Conservation (phyloP, 495 filamentous ascomycete species). For the Hypoxylon rickii region DNA sequence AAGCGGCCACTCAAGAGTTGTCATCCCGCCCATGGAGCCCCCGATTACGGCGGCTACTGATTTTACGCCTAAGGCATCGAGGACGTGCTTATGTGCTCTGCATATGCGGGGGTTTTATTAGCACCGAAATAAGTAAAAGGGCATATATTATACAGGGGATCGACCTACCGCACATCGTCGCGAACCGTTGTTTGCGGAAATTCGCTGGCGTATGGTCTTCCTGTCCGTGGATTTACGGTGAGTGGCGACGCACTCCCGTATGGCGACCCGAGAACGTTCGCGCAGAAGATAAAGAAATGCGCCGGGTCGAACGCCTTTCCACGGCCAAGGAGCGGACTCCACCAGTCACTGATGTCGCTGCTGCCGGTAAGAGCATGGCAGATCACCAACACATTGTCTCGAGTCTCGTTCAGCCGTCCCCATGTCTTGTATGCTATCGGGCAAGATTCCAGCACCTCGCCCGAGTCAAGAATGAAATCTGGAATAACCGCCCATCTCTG, state of each 20-base stretch:
- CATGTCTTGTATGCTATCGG: constrained; percentile 47
- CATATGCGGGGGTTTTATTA: neutral
- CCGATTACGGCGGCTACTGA: constrained; percentile 43
- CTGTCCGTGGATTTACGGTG: constrained; percentile 33
- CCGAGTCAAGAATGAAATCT: constrained; percentile 43
- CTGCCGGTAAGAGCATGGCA: constrained; percentile 48
- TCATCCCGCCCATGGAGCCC: constrained; percentile 47
- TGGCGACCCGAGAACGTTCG: constrained; percentile 43
- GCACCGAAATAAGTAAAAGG: neutral
- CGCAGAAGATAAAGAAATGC: constrained; percentile 45
- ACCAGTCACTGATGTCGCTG: constrained; percentile 45
- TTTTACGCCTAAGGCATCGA: constrained; percentile 42
- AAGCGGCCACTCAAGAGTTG: constrained; percentile 45
- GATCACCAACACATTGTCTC: constrained; percentile 43
- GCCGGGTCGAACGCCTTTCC: constrained; percentile 43
- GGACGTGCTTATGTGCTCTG: constrained; percentile 43
- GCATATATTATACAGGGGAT: neutral
- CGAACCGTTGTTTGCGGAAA: constrained; percentile 47
- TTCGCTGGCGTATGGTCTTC: constrained; percentile 38
- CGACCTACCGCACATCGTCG: constrained; percentile 44
- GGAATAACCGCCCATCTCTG: constrained; percentile 40
- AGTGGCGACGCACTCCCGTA: constrained; percentile 45
- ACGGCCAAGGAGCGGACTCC: constrained; percentile 40
- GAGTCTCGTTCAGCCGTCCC: constrained; percentile 39
- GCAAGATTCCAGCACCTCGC: constrained; percentile 35